A percentile compares a stretch with the other conserved stretches of the same genome.
Evolutionary conservation across 2,329 filamentous ascomycete genomes (phyloP).

Genomic region (Alternaria sp.): DNA sequence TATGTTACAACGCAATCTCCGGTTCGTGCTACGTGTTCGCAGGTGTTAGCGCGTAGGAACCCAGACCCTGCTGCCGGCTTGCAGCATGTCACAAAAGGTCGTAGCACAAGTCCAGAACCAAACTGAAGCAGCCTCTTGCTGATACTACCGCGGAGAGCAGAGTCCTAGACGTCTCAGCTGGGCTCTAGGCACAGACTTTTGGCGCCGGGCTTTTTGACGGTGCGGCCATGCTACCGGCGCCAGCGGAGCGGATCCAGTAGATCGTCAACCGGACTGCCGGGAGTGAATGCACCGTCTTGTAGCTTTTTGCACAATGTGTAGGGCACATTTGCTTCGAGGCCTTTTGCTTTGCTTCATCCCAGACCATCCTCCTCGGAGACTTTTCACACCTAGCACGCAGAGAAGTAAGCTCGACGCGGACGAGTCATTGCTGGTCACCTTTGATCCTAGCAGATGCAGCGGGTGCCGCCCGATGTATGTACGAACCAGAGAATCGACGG

Average conservation of each 20-base stretch:
- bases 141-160: not conserved
- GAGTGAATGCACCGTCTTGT: not conserved
- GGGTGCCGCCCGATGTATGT: not conserved
- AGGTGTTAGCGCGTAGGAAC: not conserved
- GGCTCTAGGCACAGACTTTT: not conserved
- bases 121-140: not conserved
- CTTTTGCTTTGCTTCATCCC: not conserved
- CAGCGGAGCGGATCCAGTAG: not conserved
- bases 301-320: not conserved
- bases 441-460: constrained; percentile 4
- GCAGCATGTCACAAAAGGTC: not conserved
- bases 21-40: constrained; percentile 1
- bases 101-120: not conserved
- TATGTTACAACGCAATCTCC: constrained; percentile 16
- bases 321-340: not conserved
- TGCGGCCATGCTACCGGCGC: not conserved
- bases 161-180: not conserved
- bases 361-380: not conserved
- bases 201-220: not conserved
- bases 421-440: constrained; percentile 1
- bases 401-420: not conserved
- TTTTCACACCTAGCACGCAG: not conserved
- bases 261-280: constrained; percentile 1
- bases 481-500: not conserved
- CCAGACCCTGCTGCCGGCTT: not conserved